phyloP scores from a whole-genome alignment of 768 basidiomycete species.

The Mycena haematopus region DNA sequence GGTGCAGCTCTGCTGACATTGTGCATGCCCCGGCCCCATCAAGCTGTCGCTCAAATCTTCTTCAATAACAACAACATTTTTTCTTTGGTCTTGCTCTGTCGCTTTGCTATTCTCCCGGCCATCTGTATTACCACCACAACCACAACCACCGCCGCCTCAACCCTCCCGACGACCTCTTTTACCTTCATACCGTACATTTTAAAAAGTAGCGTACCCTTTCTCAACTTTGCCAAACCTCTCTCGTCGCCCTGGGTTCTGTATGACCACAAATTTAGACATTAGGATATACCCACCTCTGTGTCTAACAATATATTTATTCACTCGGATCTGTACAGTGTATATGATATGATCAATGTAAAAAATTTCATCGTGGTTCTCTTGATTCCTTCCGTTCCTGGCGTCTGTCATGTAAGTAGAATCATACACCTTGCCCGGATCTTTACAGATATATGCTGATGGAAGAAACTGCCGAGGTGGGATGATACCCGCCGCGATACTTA shows the following conservation, averaged over 20 bases:
- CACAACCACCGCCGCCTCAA: conserved; percentile 15
- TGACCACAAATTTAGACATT: conserved; percentile 25
- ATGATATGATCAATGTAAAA: conserved; percentile 10
- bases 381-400: background rate
- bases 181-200: conserved; percentile 25
- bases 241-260: conserved; percentile 27
- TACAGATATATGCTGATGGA: background rate
- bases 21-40: conserved; percentile 9
- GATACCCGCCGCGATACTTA: conserved; percentile 2
- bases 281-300: conserved; percentile 28
- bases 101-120: conserved; percentile 24
- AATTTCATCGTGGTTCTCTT: conserved; percentile 6
- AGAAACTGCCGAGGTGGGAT: background rate
- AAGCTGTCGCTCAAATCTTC: conserved; percentile 16
- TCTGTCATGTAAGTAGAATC: conserved; percentile 6
- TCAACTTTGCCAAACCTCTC: conserved; percentile 22
- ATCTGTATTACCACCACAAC: conserved; percentile 31
- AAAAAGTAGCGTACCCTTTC: conserved; percentile 30
- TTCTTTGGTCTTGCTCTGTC: conserved; percentile 11
- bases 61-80: conserved; percentile 3
- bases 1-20: conserved; percentile 66
- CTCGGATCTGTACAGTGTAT: conserved; percentile 18
- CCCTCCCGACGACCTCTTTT: conserved; percentile 11
- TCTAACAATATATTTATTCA: conserved; percentile 31
- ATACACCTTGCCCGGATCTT: background rate